These are phyloP conservation scores for Anisogramma anomala DNA, from an alignment of 2,329 filamentous ascomycete species.

Conservation along the genomic window DNA sequence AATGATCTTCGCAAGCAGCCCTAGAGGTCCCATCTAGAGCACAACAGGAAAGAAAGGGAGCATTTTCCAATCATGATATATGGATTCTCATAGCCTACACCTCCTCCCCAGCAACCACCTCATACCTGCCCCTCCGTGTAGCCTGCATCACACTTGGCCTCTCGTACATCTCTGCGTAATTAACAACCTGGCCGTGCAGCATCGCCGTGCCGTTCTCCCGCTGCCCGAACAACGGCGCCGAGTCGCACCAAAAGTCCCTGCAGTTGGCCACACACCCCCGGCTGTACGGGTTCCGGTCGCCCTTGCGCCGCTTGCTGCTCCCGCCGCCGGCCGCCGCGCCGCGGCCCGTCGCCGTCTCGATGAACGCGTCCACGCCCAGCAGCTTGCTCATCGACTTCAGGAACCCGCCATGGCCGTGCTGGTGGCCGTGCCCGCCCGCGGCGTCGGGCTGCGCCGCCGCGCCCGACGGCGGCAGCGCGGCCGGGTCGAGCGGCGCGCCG, in stretches of 20 bases:
- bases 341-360: conserved; percentile 80
- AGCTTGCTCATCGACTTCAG: conserved; percentile 72
- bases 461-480: conserved; percentile 35
- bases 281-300: conserved; percentile 67
- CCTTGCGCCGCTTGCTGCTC: conserved; percentile 41
- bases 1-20: too few species aligned
- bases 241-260: conserved; percentile 92
- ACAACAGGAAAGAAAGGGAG: not conserved
- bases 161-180: conserved; percentile 87
- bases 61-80: not conserved
- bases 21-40: too few species aligned
- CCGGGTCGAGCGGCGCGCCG: conserved; percentile 58
- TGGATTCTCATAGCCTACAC: conserved; percentile 26
- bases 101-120: conserved; percentile 49
- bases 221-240: conserved; percentile 66
- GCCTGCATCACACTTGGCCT: conserved; percentile 58
- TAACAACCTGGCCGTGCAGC: conserved; percentile 66
- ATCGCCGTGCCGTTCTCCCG: conserved; percentile 63
- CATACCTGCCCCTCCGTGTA: conserved; percentile 45
- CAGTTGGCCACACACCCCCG: conserved; percentile 79
- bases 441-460: conserved; percentile 37
- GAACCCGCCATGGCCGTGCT: conserved; percentile 45
- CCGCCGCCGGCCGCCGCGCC: conserved; percentile 47
- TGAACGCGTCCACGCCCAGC: conserved; percentile 84
- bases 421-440: conserved; percentile 26